A percentile compares a stretch with the other conserved stretches of the same genome.
phyloP scores from a whole-genome alignment of 2,329 filamentous ascomycete genomes.

The Mycosphaerella arachidis region DNA sequence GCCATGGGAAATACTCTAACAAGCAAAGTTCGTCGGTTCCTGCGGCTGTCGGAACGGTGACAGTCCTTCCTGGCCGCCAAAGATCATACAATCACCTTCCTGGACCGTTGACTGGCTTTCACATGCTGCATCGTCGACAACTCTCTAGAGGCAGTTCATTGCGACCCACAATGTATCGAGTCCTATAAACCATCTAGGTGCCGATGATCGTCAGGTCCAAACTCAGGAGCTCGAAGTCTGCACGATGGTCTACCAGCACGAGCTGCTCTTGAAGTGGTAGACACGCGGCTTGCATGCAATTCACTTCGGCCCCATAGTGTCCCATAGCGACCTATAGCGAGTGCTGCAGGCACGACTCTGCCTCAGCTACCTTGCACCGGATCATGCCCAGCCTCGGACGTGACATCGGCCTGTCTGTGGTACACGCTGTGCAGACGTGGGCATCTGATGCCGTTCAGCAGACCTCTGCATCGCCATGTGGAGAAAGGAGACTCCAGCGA shows the following conservation, averaged over 20 bases:
- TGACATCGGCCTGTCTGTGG: background rate
- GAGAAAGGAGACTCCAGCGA: background rate
- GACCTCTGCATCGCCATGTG: background rate
- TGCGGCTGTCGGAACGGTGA: background rate
- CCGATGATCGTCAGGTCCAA: background rate
- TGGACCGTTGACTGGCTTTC: background rate
- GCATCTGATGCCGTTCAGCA: background rate
- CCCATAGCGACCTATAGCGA: background rate
- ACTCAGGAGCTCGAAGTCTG: background rate
- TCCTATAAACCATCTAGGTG: background rate
- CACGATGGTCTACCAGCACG: background rate
- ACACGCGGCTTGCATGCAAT: background rate
- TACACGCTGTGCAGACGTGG: background rate
- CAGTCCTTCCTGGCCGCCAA: background rate
- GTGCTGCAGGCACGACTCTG: background rate
- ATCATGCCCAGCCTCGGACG: background rate
- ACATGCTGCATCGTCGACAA: background rate
- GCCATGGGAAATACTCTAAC: background rate
- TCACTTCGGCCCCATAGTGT: background rate
- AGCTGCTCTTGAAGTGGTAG: background rate
- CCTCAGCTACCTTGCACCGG: background rate
- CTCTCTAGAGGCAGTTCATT: background rate
- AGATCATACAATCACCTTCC: background rate
- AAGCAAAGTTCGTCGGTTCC: background rate
- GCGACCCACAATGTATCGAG: background rate